phyloP scores from a whole-genome alignment of 768 basidiomycete genomes.

The Hygrocybe punicea region DNA sequence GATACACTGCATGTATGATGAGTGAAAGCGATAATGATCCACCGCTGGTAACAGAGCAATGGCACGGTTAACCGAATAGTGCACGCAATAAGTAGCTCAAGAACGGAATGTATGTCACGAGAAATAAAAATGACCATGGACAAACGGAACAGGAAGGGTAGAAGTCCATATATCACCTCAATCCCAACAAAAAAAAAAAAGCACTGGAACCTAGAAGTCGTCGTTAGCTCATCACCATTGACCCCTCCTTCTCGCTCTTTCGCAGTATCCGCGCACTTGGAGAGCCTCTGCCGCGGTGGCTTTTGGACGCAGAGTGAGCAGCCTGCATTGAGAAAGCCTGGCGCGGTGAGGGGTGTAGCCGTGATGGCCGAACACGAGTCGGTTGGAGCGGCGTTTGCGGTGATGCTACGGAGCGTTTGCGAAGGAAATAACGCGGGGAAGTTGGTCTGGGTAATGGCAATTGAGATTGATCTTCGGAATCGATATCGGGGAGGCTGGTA shows the following conservation, averaged over 20 bases:
- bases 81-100: not conserved
- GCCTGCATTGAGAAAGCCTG: conserved; percentile 21
- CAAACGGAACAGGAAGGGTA: not conserved
- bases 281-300: not conserved
- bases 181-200: not conserved
- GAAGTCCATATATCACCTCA: not conserved
- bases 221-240: not conserved
- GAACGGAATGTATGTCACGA: not conserved
- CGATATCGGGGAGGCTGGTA: not conserved
- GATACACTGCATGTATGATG: not conserved
- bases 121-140: not conserved
- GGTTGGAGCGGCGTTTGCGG: conserved; percentile 16
- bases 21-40: not conserved
- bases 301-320: conserved; percentile 20
- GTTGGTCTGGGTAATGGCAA: conserved; percentile 13
- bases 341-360: conserved; percentile 7
- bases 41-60: not conserved
- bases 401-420: conserved; percentile 29
- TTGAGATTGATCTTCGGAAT: conserved; percentile 9
- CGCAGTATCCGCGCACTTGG: not conserved
- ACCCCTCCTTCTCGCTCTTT: not conserved
- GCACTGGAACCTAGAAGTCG: not conserved
- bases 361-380: conserved; percentile 10
- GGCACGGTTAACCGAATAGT: not conserved
- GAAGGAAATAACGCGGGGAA: conserved; percentile 32